Percentiles rank a stretch among this genome's conserved stretches.
phyloP scores from a whole-genome alignment of 2,329 filamentous ascomycete genomes.

The Pseudocercospora cruenta region DNA sequence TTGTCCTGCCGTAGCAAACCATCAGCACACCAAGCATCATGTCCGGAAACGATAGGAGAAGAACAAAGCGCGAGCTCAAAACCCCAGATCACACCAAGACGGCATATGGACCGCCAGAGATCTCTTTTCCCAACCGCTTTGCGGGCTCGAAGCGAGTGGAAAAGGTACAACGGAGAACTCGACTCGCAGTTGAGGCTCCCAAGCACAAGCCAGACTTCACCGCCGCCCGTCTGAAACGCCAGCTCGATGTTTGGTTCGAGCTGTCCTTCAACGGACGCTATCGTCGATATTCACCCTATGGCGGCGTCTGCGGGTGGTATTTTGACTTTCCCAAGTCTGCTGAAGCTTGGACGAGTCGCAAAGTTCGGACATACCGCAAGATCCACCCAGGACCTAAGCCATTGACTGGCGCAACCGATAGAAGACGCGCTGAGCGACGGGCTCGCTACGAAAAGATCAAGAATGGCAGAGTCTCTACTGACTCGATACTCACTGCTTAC shows the following conservation, averaged over 20 bases:
- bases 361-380: background rate
- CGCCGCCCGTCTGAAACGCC: background rate
- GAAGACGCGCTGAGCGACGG: background rate
- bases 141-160: background rate
- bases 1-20: background rate
- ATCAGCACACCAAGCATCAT: background rate
- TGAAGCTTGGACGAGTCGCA: background rate
- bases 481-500: background rate
- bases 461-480: background rate
- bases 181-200: background rate
- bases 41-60: background rate
- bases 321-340: background rate
- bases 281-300: background rate
- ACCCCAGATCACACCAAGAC: background rate
- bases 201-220: background rate
- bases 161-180: background rate
- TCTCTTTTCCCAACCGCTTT: background rate
- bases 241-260: background rate
- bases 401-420: background rate
- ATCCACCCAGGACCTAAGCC: background rate
- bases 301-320: background rate
- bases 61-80: background rate
- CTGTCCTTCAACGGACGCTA: background rate
- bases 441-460: background rate
- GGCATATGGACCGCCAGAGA: background rate